A percentile compares a stretch with the other conserved stretches of the same genome.
Evolutionary conservation across 2,329 filamentous ascomycete genomes (phyloP).

Genomic region (Microdochium paspali): DNA sequence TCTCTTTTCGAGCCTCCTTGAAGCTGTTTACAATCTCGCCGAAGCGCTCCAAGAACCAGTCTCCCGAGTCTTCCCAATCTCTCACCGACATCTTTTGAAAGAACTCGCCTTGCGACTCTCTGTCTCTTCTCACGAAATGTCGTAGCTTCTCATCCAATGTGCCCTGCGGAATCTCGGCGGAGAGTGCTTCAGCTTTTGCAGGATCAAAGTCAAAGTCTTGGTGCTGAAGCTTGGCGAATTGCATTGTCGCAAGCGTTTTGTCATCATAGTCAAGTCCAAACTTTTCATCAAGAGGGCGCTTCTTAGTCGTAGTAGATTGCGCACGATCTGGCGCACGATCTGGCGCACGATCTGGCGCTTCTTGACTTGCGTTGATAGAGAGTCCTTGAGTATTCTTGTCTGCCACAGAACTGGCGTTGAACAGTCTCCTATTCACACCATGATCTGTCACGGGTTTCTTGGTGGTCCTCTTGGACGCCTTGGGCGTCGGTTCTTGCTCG

Average conservation of each 20-base stretch:
- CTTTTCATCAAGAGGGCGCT: slow-evolving; percentile 16
- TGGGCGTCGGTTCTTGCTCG: slow-evolving; percentile 15
- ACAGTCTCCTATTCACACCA: slow-evolving; percentile 17
- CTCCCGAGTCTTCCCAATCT: slow-evolving; percentile 50
- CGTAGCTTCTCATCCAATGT: slow-evolving; percentile 38
- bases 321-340: neutral
- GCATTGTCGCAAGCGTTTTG: slow-evolving; percentile 42
- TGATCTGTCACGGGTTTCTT: slow-evolving; percentile 5
- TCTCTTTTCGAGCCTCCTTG: slow-evolving; percentile 36
- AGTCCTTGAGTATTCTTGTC: neutral
- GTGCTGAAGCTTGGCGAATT: slow-evolving; percentile 35
- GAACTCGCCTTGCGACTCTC: slow-evolving; percentile 33
- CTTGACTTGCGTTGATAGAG: neutral
- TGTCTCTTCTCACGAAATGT: slow-evolving; percentile 32
- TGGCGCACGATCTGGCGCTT: neutral
- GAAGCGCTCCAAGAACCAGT: slow-evolving; percentile 51
- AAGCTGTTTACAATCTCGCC: slow-evolving; percentile 36
- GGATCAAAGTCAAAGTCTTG: slow-evolving; percentile 51
- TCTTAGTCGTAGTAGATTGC: slow-evolving; percentile 10
- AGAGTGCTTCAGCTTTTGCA: slow-evolving; percentile 28
- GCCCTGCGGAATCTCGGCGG: slow-evolving; percentile 23
- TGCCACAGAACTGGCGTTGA: slow-evolving; percentile 9
- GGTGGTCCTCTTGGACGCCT: slow-evolving; percentile 9
- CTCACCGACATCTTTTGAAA: slow-evolving; percentile 43
- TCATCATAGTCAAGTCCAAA: slow-evolving; percentile 49